A percentile compares a stretch with the other conserved stretches of the same genome.
phyloP scores from a whole-genome alignment of 805 yeast species.

The Pichia deserticola region DNA sequence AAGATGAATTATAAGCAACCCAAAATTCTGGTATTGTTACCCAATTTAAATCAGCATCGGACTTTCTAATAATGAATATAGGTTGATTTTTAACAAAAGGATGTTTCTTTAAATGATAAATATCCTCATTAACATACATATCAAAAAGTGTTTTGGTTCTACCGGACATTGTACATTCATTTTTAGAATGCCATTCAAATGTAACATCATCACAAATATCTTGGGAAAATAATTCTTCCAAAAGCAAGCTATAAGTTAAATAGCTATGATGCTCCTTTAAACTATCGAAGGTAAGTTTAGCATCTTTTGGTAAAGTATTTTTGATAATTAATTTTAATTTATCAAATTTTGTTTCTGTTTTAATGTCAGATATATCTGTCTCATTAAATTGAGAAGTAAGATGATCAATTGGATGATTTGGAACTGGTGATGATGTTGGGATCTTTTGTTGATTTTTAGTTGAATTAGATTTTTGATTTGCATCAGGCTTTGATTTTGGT shows the following conservation, averaged over 20 bases:
- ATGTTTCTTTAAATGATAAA: slow-evolving; percentile 45
- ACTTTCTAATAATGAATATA: slow-evolving; percentile 40
- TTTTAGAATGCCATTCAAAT: slow-evolving; percentile 21
- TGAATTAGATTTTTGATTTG: neutral
- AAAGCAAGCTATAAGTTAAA: slow-evolving; percentile 52
- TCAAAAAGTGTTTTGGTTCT: slow-evolving; percentile 42
- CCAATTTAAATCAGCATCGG: slow-evolving; percentile 32
- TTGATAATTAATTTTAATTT: slow-evolving; percentile 16
- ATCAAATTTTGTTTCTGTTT: slow-evolving; percentile 9
- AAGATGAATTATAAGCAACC: slow-evolving; percentile 46
- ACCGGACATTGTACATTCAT: slow-evolving; percentile 35
- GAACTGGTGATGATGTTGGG: too few species aligned
- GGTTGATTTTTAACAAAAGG: slow-evolving; percentile 58
- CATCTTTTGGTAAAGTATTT: slow-evolving; percentile 15
- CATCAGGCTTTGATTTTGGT: too few species aligned
- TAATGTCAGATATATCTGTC: neutral
- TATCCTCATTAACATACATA: slow-evolving; percentile 40
- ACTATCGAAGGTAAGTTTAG: slow-evolving; percentile 33
- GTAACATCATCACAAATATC: slow-evolving; percentile 40
- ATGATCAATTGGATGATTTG: too few species aligned
- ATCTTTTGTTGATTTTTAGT: neutral
- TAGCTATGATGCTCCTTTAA: slow-evolving; percentile 48
- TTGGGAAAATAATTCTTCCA: slow-evolving; percentile 50
- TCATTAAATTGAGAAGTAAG: neutral
- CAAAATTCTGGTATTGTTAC: slow-evolving; percentile 36